Percentiles rank a stretch among this genome's conserved stretches.
These are phyloP conservation scores for Talaromyces marneffei DNA, from an alignment of 2,329 filamentous ascomycete genomes.

Conservation along the genomic window DNA sequence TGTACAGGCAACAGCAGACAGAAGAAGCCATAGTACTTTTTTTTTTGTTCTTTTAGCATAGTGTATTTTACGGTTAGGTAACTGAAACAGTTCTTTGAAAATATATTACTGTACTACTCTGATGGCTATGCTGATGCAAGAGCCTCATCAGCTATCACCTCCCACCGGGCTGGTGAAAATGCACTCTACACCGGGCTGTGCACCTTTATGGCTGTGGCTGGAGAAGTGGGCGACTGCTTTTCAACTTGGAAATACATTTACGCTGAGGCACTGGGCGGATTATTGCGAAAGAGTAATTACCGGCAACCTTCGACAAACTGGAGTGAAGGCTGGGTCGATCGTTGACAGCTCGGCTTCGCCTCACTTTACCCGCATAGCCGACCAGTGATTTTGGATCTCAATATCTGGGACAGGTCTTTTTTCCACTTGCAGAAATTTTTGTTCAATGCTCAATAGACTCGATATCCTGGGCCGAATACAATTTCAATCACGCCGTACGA, in stretches of 20 bases:
- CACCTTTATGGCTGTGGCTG: neutral
- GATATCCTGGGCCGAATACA: neutral
- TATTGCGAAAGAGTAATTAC: neutral
- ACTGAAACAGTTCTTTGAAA: neutral
- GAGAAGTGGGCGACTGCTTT: neutral
- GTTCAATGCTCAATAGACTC: no score
- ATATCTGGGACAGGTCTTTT: neutral
- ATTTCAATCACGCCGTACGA: neutral
- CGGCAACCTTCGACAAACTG: no score
- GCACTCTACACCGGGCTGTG: neutral
- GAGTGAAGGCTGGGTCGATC: neutral
- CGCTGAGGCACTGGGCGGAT: no score
- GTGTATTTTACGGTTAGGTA: neutral
- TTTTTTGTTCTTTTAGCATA: no score
- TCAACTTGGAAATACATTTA: no score
- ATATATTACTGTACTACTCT: neutral
- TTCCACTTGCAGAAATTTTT: neutral
- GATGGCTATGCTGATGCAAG: neutral
- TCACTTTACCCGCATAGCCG: neutral
- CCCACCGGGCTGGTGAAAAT: neutral
- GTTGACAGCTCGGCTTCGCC: neutral
- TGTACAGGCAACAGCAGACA: neutral
- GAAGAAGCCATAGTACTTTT: no score
- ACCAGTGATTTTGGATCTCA: neutral
- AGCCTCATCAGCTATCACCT: neutral